These are phyloP conservation scores for Coemansia sp. DNA, from an alignment of 192 early-diverging fungal genomes.

Conservation along the genomic window DNA sequence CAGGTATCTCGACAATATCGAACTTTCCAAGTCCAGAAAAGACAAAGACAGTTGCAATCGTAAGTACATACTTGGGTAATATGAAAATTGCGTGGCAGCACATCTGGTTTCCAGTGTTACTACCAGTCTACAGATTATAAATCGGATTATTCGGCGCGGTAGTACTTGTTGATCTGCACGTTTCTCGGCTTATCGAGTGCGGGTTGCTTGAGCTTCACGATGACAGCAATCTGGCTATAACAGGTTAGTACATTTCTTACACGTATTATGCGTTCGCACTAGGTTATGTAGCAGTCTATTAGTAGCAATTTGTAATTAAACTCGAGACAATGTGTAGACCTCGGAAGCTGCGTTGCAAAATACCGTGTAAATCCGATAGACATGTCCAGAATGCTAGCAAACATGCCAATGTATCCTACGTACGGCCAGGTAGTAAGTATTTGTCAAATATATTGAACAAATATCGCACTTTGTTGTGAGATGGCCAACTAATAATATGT, in stretches of 20 bases:
- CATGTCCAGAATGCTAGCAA: slow-evolving; percentile 12
- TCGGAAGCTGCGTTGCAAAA: slow-evolving; percentile 35
- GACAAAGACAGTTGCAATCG: slow-evolving; percentile 4
- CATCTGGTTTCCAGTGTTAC: neutral
- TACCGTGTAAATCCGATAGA: slow-evolving; percentile 30
- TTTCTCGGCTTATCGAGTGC: neutral
- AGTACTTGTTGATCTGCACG: slow-evolving; percentile 10
- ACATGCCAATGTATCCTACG: slow-evolving; percentile 18
- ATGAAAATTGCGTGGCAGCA: no score
- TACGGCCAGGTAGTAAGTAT: slow-evolving; percentile 35
- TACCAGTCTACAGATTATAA: neutral
- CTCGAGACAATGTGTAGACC: slow-evolving; percentile 11
- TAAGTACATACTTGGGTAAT: slow-evolving; percentile 1
- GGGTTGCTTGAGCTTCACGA: neutral
- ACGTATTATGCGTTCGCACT: neutral
- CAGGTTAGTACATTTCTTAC: neutral
- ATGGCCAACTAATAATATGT: neutral
- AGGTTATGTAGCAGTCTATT: neutral
- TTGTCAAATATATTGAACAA: neutral
- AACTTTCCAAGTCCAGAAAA: neutral
- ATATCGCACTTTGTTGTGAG: neutral
- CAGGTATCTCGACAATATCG: slow-evolving; percentile 11
- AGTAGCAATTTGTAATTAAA: neutral
- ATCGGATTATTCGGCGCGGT: neutral
- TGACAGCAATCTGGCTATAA: neutral